A percentile compares a stretch with the other conserved stretches of the same genome.
Conservation (phyloP, 345 rosid genomes). For the Ceriops zippeliana region DNA sequence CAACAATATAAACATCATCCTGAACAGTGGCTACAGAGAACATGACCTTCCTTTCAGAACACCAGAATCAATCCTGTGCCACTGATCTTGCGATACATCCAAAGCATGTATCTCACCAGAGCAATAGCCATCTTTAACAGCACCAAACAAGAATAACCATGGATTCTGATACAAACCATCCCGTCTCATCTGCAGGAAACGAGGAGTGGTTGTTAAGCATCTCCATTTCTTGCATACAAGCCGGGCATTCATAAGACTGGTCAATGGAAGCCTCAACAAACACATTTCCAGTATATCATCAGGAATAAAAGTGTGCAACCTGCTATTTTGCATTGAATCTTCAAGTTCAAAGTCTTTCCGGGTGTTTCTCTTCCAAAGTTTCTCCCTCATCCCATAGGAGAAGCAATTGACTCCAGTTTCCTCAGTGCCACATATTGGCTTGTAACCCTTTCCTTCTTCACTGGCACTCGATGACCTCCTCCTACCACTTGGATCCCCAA, state of each 20-base stretch:
- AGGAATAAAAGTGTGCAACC: conserved; percentile 69
- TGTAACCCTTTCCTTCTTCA: conserved; percentile 64
- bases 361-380: conserved; percentile 67
- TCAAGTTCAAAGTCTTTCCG: conserved; percentile 47
- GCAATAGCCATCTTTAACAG: conserved; percentile 73
- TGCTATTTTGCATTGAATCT: conserved; percentile 38
- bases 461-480: conserved; percentile 74
- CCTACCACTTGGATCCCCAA: conserved; percentile 64
- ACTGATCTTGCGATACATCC: conserved; percentile 67
- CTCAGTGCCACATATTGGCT: conserved; percentile 58
- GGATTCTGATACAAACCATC: conserved; percentile 69
- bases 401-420: conserved; percentile 81
- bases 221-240: conserved; percentile 97
- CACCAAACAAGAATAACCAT: conserved; percentile 87
- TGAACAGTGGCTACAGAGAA: conserved; percentile 68
- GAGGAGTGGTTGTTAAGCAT: conserved; percentile 57
- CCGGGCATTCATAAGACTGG: conserved; percentile 76
- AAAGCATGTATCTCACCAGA: conserved; percentile 78
- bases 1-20: conserved; percentile 77
- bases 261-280: conserved; percentile 81
- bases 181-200: conserved; percentile 70
- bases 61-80: conserved; percentile 73
- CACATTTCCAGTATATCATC: conserved; percentile 92
- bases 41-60: conserved; percentile 77
- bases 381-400: conserved; percentile 80